Conservation (phyloP, 148 eudicot genomes). For the Camellia sinensis region DNA sequence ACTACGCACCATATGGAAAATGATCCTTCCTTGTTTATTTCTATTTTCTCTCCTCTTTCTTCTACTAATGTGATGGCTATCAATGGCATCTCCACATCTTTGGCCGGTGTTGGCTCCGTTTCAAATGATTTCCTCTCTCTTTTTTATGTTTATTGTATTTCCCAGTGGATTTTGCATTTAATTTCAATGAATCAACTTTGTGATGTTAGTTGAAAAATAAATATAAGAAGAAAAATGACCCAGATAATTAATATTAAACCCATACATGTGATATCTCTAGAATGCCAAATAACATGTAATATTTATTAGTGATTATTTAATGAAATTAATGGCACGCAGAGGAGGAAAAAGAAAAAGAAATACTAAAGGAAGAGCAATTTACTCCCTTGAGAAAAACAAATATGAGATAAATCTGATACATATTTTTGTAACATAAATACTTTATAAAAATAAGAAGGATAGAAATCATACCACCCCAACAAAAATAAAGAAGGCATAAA, state of each 20-base stretch:
- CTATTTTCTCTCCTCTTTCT: too few species aligned
- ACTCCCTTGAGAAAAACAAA: neutral
- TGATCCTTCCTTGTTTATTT: too few species aligned
- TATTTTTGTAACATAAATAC: neutral
- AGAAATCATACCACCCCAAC: constrained; percentile 85
- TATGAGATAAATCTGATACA: neutral
- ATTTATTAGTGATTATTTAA: neutral
- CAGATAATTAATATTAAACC: neutral
- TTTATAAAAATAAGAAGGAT: neutral
- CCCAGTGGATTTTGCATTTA: too few species aligned
- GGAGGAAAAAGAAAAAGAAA: neutral
- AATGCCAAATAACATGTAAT: neutral
- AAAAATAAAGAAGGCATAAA: constrained; percentile 82
- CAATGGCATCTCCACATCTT: too few species aligned
- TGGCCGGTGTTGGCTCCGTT: too few species aligned
- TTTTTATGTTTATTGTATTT: too few species aligned
- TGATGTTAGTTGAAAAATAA: too few species aligned
- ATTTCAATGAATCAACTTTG: too few species aligned
- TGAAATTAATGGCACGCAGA: neutral
- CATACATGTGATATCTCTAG: neutral
- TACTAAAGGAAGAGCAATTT: neutral
- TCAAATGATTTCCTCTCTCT: too few species aligned
- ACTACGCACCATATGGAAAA: too few species aligned
- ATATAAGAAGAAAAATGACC: neutral
- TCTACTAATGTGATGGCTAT: too few species aligned